phyloP scores from a whole-genome alignment of 2,329 filamentous ascomycete genomes.

The Scedosporium dehoogii region DNA sequence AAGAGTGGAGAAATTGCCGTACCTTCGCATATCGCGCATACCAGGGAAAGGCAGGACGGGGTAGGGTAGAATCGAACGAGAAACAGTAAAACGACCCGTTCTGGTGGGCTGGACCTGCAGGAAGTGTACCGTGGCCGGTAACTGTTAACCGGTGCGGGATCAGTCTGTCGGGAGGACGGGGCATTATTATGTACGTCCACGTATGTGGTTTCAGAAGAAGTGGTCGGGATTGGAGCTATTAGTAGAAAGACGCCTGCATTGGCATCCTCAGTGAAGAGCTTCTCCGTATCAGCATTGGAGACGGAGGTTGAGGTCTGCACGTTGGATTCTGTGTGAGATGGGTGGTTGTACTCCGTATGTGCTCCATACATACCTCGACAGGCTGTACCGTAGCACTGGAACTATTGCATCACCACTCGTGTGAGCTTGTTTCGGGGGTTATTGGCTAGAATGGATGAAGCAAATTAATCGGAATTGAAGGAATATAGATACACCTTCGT shows the following conservation, averaged over 20 bases:
- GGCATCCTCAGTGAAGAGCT: not conserved
- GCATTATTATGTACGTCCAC: not conserved
- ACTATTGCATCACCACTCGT: not conserved
- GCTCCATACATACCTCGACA: not conserved
- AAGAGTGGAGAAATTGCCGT: not conserved
- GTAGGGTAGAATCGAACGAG: too few species aligned
- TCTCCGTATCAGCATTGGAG: not conserved
- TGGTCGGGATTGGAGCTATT: not conserved
- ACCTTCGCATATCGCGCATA: not conserved
- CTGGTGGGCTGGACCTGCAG: not conserved
- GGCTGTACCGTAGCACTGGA: not conserved
- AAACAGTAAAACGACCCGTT: not conserved
- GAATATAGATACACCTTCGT: too few species aligned
- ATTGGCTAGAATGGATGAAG: too few species aligned
- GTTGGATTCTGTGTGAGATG: too few species aligned
- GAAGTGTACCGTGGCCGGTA: not conserved
- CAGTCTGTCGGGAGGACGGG: not conserved
- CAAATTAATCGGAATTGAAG: too few species aligned
- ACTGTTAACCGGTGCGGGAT: not conserved
- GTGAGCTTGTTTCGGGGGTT: too few species aligned
- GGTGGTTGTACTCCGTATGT: too few species aligned
- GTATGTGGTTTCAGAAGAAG: not conserved
- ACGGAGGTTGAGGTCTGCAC: too few species aligned
- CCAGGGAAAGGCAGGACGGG: too few species aligned
- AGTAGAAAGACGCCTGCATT: not conserved